Conservation (phyloP, 2,329 filamentous ascomycete genomes). For the Davidsoniella neocaledoniae region DNA sequence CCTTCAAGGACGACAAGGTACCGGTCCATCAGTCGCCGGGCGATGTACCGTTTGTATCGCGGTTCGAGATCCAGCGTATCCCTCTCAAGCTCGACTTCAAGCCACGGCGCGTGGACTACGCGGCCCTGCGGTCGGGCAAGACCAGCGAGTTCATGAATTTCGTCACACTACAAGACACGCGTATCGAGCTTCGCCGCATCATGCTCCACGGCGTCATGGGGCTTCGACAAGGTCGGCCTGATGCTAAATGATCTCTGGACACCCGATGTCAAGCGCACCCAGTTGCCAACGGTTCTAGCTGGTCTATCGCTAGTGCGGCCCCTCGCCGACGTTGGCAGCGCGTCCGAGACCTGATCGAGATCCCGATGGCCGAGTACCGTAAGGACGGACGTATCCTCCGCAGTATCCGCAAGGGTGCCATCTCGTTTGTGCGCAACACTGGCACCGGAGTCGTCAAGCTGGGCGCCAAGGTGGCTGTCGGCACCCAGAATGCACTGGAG, state of each 20-base stretch:
- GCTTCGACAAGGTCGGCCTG: constrained; percentile 78
- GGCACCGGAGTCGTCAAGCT: constrained; percentile 88
- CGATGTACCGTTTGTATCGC: constrained; percentile 73
- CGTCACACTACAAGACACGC: constrained; percentile 72
- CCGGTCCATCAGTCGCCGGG: constrained; percentile 40
- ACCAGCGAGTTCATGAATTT: constrained; percentile 99
- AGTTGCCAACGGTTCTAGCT: constrained; percentile 75
- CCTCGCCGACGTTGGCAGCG: constrained; percentile 77
- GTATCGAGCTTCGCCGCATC: constrained; percentile 70
- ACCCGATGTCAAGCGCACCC: constrained; percentile 77
- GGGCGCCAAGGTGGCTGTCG: constrained; percentile 84
- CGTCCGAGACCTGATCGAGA: constrained; percentile 68
- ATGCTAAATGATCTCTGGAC: constrained; percentile 94
- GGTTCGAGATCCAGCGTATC: constrained; percentile 72
- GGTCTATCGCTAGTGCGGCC: constrained; percentile 82
- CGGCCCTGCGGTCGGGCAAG: constrained; percentile 74
- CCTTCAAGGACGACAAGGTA: constrained; percentile 70
- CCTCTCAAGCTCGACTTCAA: constrained; percentile 86
- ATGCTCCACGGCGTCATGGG: constrained; percentile 81
- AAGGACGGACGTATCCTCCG: constrained; percentile 88
- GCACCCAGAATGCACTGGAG: constrained; percentile 83
- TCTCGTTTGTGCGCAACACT: constrained; percentile 81
- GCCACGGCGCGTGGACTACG: constrained; percentile 94
- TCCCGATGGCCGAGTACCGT: constrained; percentile 81
- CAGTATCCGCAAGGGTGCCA: constrained; percentile 78